These are phyloP conservation scores for Herpetomonas muscarum DNA, from an alignment of 208 protist genomes.

Conservation along the genomic window DNA sequence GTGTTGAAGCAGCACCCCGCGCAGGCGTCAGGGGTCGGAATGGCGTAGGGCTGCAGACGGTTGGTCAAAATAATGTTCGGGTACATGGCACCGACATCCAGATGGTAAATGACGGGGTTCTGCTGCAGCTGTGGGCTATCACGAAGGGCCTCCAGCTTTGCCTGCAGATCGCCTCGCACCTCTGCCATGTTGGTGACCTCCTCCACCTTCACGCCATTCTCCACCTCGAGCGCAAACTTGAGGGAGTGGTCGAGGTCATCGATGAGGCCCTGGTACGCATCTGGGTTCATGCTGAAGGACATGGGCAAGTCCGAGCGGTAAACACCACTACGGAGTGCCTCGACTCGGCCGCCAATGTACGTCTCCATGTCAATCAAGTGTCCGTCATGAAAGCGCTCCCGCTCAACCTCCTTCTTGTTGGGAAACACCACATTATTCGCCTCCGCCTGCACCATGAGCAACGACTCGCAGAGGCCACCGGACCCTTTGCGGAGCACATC, in stretches of 20 bases:
- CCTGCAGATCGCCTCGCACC: constrained; percentile 57
- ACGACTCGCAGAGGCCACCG: constrained; percentile 98
- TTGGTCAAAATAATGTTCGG: constrained; percentile 99
- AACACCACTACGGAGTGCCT: constrained; percentile 94
- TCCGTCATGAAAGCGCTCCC: constrained; percentile 94
- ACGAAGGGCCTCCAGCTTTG: constrained; percentile 79
- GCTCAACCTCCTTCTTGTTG: constrained; percentile 96
- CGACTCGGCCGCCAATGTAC: constrained; percentile 98
- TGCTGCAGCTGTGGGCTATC: constrained; percentile 79
- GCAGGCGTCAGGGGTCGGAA: constrained; percentile 95
- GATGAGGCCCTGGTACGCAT: constrained; percentile 93
- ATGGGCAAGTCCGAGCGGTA: constrained; percentile 97
- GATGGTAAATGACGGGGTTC: constrained; percentile 98
- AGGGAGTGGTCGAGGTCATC: constrained; percentile 92
- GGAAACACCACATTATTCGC: constrained; percentile 98
- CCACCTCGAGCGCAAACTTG: constrained; percentile 90
- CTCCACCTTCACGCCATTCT: constrained; percentile 76
- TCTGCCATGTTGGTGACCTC: constrained; percentile 95
- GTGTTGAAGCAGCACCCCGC: constrained; percentile 97
- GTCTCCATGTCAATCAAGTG: constrained; percentile 99
- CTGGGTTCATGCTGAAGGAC: constrained; percentile 91
- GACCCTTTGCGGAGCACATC: constrained; percentile 98
- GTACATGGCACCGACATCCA: constrained; percentile 99
- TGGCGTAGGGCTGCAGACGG: constrained; percentile 97
- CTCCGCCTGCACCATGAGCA: constrained; percentile 98